Evolutionary conservation across 202 grass and related monocot species (phyloP).

Genomic region (Eragrostis tef): DNA sequence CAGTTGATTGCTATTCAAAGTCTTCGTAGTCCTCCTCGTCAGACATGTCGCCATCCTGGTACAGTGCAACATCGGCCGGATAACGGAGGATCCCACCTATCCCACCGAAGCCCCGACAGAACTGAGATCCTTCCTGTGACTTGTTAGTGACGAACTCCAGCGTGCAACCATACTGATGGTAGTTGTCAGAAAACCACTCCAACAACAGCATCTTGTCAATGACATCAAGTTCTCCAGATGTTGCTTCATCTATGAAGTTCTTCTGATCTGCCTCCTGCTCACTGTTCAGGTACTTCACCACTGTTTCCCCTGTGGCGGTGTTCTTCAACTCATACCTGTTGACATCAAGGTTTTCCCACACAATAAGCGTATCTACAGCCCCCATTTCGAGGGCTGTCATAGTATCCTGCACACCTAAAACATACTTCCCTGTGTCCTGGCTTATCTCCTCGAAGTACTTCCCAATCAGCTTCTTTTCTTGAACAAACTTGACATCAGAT

Average conservation of each 20-base stretch:
- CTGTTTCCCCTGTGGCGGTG: slow-evolving; percentile 48
- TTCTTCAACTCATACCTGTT: slow-evolving; percentile 70
- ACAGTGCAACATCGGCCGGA: slow-evolving; percentile 51
- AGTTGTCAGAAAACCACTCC: slow-evolving; percentile 79
- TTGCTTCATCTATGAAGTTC: slow-evolving; percentile 53
- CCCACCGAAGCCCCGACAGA: slow-evolving; percentile 72
- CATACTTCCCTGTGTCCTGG: slow-evolving; percentile 72
- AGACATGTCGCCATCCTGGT: slow-evolving; percentile 50
- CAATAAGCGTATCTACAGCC: slow-evolving; percentile 64
- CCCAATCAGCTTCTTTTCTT: slow-evolving; percentile 84
- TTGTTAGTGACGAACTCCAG: slow-evolving; percentile 84
- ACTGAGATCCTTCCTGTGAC: slow-evolving; percentile 79
- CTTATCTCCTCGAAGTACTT: slow-evolving; percentile 88
- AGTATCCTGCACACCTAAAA: slow-evolving; percentile 61
- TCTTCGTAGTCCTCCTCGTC: slow-evolving; percentile 60
- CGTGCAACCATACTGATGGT: slow-evolving; percentile 65
- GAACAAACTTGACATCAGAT: slow-evolving; percentile 74
- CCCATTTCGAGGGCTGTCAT: slow-evolving; percentile 65
- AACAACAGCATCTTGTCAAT: slow-evolving; percentile 53
- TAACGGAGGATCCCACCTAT: slow-evolving; percentile 82
- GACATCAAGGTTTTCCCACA: slow-evolving; percentile 77
- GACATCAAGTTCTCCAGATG: slow-evolving; percentile 56
- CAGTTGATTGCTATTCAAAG: slow-evolving; percentile 72
- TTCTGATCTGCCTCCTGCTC: slow-evolving; percentile 56
- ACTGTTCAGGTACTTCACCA: slow-evolving; percentile 56